phyloP scores from a whole-genome alignment of 1,139 yeast species.

The Blastobotrys raffinosifermentans region DNA sequence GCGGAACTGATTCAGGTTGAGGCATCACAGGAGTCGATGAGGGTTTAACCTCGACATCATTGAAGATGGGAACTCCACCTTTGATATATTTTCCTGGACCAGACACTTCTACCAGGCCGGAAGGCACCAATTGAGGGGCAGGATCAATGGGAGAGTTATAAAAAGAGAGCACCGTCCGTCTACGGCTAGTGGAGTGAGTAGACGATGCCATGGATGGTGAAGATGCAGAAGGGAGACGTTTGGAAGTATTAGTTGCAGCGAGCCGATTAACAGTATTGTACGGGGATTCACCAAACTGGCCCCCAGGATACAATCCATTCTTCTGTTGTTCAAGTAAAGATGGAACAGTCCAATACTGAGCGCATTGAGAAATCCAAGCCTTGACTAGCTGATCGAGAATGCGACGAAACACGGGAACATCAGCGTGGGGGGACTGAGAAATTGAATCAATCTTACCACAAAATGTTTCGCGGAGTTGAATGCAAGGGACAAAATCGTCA shows the following conservation, averaged over 20 bases:
- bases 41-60: slow-evolving; percentile 17
- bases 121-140: slow-evolving; percentile 11
- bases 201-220: slow-evolving; percentile 1
- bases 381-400: slow-evolving; percentile 34
- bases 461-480: slow-evolving; percentile 28
- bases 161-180: slow-evolving; percentile 26
- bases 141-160: slow-evolving; percentile 29
- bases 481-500: slow-evolving; percentile 37
- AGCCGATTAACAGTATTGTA: neutral
- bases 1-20: neutral
- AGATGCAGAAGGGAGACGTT: neutral
- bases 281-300: slow-evolving; percentile 13
- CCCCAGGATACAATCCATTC: slow-evolving; percentile 19
- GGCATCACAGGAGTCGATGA: slow-evolving; percentile 6
- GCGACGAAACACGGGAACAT: slow-evolving; percentile 22
- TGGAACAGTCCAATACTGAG: slow-evolving; percentile 32
- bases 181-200: slow-evolving; percentile 18
- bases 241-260: neutral
- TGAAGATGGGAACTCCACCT: slow-evolving; percentile 11
- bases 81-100: neutral
- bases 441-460: slow-evolving; percentile 28
- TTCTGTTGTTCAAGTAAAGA: neutral
- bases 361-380: slow-evolving; percentile 33
- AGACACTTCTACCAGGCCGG: neutral
- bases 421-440: slow-evolving; percentile 23